Evolutionary conservation across 495 filamentous ascomycete genomes (phyloP).

Genomic region (Hyaloscypha bicolor): DNA sequence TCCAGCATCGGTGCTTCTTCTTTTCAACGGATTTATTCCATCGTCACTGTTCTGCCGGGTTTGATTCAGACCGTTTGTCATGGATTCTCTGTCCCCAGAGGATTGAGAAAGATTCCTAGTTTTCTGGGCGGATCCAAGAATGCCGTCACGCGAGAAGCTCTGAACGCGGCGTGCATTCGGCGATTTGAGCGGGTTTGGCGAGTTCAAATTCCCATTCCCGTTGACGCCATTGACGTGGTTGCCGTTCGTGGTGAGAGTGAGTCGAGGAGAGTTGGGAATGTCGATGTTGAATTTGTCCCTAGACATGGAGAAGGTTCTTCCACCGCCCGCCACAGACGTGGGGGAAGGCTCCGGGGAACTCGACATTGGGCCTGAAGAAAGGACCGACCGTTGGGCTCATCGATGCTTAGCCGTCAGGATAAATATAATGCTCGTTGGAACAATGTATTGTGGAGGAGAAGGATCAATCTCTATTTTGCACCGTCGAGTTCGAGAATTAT

Average conservation of each 20-base stretch:
- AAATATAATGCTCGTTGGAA: conserved; percentile 4
- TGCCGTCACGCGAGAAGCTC: conserved; percentile 58
- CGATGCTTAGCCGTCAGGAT: conserved; percentile 12
- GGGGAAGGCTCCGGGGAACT: conserved; percentile 31
- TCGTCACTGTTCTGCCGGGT: conserved; percentile 47
- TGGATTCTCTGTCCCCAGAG: conserved; percentile 40
- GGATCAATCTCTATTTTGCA: conserved; percentile 4
- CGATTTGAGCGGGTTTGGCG: conserved; percentile 48
- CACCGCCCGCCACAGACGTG: conserved; percentile 21
- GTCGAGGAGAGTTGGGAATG: conserved; percentile 25
- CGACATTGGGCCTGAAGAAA: conserved; percentile 27
- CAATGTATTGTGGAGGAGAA: neutral
- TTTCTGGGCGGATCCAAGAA: conserved; percentile 60
- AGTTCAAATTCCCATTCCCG: conserved; percentile 24
- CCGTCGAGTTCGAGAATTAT: conserved; percentile 6
- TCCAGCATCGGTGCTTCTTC: conserved; percentile 65
- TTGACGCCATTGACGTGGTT: conserved; percentile 18
- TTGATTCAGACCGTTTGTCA: conserved; percentile 42
- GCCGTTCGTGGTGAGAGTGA: conserved; percentile 25
- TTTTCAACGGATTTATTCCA: conserved; percentile 57
- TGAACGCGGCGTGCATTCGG: conserved; percentile 48
- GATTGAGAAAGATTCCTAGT: conserved; percentile 56
- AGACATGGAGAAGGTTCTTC: conserved; percentile 29
- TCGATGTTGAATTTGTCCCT: conserved; percentile 31
- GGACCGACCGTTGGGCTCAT: conserved; percentile 17